Conservation (phyloP, 192 early-diverging fungal genomes). For the Chytriomyces sp. region DNA sequence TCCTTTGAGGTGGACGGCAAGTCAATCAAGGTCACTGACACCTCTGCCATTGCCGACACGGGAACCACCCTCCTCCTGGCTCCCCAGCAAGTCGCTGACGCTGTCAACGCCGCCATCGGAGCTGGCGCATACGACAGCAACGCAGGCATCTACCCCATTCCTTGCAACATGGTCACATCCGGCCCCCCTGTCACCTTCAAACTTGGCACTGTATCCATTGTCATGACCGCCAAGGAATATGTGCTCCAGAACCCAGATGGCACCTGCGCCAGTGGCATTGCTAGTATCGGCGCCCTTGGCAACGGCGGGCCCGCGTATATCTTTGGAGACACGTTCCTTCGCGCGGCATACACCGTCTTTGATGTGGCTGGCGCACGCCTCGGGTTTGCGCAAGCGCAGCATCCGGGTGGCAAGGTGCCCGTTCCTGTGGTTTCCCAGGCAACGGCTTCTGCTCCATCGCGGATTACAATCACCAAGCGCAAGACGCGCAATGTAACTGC, state of each 20-base stretch:
- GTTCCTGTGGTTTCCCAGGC: no score
- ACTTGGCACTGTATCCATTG: neutral
- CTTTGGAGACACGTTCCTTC: constrained; percentile 43
- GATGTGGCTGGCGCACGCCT: constrained; percentile 36
- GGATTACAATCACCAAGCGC: no score
- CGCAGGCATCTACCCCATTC: neutral
- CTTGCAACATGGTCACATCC: constrained; percentile 6
- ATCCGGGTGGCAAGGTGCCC: no score
- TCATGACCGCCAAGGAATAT: constrained; percentile 21
- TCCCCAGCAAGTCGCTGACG: no score
- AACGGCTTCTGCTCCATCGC: no score
- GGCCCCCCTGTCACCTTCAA: constrained; percentile 23
- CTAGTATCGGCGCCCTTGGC: neutral
- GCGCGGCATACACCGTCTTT: constrained; percentile 45
- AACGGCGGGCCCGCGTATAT: constrained; percentile 7
- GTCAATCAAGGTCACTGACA: no score
- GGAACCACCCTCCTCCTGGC: no score
- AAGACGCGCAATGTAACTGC: no score
- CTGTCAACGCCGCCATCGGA: constrained; percentile 32
- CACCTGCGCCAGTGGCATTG: constrained; percentile 31
- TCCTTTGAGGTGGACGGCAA: no score
- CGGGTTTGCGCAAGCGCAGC: constrained; percentile 36
- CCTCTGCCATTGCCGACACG: no score
- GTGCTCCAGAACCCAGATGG: constrained; percentile 25
- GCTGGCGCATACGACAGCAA: no score